Evolutionary conservation across 2,329 filamentous ascomycete species (phyloP).

Genomic region (Lasiodiplodia gonubiensis): DNA sequence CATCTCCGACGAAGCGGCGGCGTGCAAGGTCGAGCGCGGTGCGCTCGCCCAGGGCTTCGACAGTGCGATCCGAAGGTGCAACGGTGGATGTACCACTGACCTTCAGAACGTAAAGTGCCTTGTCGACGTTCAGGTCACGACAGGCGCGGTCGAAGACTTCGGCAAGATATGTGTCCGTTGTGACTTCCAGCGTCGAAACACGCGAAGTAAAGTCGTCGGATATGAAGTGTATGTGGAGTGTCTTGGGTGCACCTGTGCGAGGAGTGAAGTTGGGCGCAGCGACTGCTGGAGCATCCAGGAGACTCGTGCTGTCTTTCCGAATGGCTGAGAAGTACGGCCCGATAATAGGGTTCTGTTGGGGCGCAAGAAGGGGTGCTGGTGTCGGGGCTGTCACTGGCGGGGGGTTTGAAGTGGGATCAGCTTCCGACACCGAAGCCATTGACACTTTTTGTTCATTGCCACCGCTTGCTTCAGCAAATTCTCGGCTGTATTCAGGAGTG

Average conservation of each 20-base stretch:
- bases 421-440: conserved; percentile 39
- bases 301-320: conserved; percentile 52
- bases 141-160: conserved; percentile 82
- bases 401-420: conserved; percentile 36
- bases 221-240: conserved; percentile 73
- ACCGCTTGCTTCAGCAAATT: conserved; percentile 43
- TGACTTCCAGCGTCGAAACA: conserved; percentile 75
- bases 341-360: conserved; percentile 58
- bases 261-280: conserved; percentile 54
- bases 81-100: conserved; percentile 75
- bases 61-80: conserved; percentile 76
- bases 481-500: conserved; percentile 70
- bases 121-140: conserved; percentile 77
- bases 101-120: conserved; percentile 79
- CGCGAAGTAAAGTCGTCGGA: conserved; percentile 73
- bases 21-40: conserved; percentile 77
- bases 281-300: conserved; percentile 52
- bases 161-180: conserved; percentile 81
- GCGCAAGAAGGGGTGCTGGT: conserved; percentile 35
- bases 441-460: conserved; percentile 29
- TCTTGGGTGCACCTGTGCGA: conserved; percentile 71
- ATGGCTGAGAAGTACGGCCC: conserved; percentile 55
- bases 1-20: conserved; percentile 76
- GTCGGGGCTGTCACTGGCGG: conserved; percentile 32
- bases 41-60: conserved; percentile 77